These are phyloP conservation scores for Amanita molliuscula DNA, from an alignment of 768 basidiomycete genomes.

Conservation along the genomic window DNA sequence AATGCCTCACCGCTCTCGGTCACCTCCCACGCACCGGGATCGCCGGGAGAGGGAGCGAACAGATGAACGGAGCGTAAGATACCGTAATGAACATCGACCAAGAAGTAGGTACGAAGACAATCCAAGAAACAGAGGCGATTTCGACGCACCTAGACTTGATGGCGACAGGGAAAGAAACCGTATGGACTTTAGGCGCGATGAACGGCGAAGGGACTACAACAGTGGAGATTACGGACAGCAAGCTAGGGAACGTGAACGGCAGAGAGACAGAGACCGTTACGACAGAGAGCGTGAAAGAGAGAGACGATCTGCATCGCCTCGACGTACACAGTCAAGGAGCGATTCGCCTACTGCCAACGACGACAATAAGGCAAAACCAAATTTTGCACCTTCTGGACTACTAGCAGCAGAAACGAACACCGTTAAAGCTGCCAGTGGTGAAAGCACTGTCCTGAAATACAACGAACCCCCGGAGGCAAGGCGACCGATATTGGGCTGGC, in stretches of 20 bases:
- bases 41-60: background rate
- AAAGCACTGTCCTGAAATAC: slow-evolving; percentile 83
- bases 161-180: background rate
- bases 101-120: background rate
- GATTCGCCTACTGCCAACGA: slow-evolving; percentile 12
- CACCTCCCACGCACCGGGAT: background rate
- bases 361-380: slow-evolving; percentile 75
- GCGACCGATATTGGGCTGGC: slow-evolving; percentile 84
- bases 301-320: slow-evolving; percentile 31
- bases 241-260: slow-evolving; percentile 11
- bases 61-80: background rate
- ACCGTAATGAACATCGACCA: background rate
- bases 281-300: slow-evolving; percentile 18
- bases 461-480: slow-evolving; percentile 98
- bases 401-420: slow-evolving; percentile 96
- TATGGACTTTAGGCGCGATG: background rate
- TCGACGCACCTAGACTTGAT: background rate
- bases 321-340: slow-evolving; percentile 30
- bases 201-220: slow-evolving; percentile 1
- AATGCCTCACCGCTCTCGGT: slow-evolving; percentile 1
- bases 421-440: slow-evolving; percentile 65
- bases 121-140: background rate
- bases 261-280: slow-evolving; percentile 9
- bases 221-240: slow-evolving; percentile 6
- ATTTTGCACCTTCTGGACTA: slow-evolving; percentile 80